A percentile compares a stretch with the other conserved stretches of the same genome.
These are phyloP conservation scores for Exophiala phaeomuriformis DNA, from an alignment of 2,329 filamentous ascomycete species.

Conservation along the genomic window DNA sequence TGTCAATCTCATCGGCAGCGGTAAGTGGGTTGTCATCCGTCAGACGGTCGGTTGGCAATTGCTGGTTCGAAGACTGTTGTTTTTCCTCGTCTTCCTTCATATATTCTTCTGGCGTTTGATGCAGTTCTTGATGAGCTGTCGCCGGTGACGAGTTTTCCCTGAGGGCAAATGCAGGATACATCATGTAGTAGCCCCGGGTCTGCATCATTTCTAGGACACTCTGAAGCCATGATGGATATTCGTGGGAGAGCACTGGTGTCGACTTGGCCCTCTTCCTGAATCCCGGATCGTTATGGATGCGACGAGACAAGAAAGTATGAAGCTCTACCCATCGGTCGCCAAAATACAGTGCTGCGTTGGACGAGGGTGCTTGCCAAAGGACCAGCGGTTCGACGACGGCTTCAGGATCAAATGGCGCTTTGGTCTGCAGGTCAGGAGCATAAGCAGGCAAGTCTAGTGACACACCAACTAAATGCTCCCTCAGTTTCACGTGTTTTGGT, in stretches of 20 bases:
- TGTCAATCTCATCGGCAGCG: constrained; percentile 19
- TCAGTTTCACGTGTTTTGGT: constrained; percentile 31
- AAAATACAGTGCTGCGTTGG: constrained; percentile 73
- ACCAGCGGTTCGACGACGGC: constrained; percentile 50
- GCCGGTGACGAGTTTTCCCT: constrained; percentile 50
- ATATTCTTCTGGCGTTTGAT: constrained; percentile 62
- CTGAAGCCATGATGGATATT: constrained; percentile 69
- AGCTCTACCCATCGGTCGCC: constrained; percentile 82
- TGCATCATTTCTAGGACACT: constrained; percentile 69
- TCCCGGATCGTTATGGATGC: constrained; percentile 39
- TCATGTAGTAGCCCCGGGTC: constrained; percentile 65
- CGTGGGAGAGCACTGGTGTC: constrained; percentile 51
- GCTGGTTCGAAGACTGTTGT: not conserved
- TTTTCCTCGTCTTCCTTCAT: constrained; percentile 2
- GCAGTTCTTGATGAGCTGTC: constrained; percentile 71
- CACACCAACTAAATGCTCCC: constrained; percentile 62
- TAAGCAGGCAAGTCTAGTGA: constrained; percentile 65
- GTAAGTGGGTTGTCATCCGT: constrained; percentile 11
- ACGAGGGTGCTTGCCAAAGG: constrained; percentile 77
- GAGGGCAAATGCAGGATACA: constrained; percentile 61
- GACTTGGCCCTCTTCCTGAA: constrained; percentile 14
- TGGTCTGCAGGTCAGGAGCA: constrained; percentile 54
- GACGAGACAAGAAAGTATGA: constrained; percentile 66
- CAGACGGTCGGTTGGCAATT: not conserved
- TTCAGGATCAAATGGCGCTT: constrained; percentile 40